Base-by-base conservation (phyloP, 768 basidiomycete species). In the Russula griseocarnosa region DNA sequence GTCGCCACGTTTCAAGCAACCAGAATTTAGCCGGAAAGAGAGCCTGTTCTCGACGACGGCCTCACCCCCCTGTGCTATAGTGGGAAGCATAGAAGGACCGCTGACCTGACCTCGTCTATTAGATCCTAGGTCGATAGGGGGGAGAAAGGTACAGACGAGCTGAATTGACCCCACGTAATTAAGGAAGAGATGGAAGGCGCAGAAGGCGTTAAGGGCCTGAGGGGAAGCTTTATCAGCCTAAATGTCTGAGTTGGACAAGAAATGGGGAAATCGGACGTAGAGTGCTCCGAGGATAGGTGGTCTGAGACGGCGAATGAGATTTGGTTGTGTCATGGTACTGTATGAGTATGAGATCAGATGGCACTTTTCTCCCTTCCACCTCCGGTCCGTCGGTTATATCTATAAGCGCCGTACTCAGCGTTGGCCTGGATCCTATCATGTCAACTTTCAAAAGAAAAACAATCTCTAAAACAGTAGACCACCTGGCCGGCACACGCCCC, bases 51-150 rank as follows among this genome's bases (percentile, higher is more conserved):
- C 89, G 22, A 91, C 69, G 30, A 85, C 82, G 7, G 82, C 51
- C 72, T 92, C 89, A 7, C 85, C 87, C 0, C 73, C 72, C 32
- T 73, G 72, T 55, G 79, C 82, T 55, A 92, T 78, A 1, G 89
- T 92, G 7, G 90, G 90, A 30, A 91, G 78, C 90, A 92, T 92
- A 49, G 91, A 92, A 9, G 86, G 85, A 8, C 90, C 90, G 54
- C 74, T 60, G 74, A 85, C 86, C 90, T 92, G 36, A 66, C 30
- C 14, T 63, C 57, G 26, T 18, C 3, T 57, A 28, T 61, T 38
- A 63, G 36, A 14, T 18, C 24, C 40, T 42, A 24, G 20, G 32
- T 32, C 56, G 16, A 40, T 47, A 51, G 46, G 18, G 28, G 20
- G 28, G 68, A 55, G 60, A 64, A 53, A 34, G 20, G 51, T 71